Evolutionary conservation across 345 rosid species (phyloP).

Genomic region (Sisymbrium irio): DNA sequence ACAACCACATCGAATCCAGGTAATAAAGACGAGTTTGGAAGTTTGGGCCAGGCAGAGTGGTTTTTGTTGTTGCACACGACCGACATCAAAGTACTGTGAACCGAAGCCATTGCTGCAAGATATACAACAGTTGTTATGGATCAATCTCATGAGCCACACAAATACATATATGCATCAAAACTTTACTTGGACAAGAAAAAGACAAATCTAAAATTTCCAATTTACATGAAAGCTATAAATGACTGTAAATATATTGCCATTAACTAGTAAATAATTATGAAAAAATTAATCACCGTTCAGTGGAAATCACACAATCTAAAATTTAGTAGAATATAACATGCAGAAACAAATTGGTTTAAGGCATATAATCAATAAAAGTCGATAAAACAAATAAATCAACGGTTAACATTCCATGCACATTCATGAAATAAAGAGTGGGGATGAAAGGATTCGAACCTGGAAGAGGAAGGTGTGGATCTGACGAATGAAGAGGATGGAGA

Average conservation of each 20-base stretch:
- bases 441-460: conserved; percentile 3
- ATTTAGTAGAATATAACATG: neutral
- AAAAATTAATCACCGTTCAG: too few relatives aligned
- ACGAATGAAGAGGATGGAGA: neutral
- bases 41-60: conserved; percentile 46
- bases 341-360: too few relatives aligned
- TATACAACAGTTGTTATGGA: neutral
- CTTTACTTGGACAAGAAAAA: too few relatives aligned
- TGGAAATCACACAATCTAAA: neutral
- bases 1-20: conserved; percentile 57
- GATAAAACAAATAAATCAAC: neutral
- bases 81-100: conserved; percentile 51
- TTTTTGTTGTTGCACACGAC: conserved; percentile 54
- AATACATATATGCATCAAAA: too few relatives aligned
- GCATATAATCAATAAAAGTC: too few relatives aligned
- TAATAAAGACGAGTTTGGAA: conserved; percentile 52
- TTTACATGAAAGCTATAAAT: too few relatives aligned
- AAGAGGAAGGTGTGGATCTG: conserved; percentile 7
- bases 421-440: neutral
- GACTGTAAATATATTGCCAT: too few relatives aligned
- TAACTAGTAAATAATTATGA: too few relatives aligned
- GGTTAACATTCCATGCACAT: neutral
- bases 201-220: too few relatives aligned
- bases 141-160: neutral
- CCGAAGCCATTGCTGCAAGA: conserved; percentile 59